These are phyloP conservation scores for Solanum peruvianum DNA, from an alignment of 257 asterid genomes.

Conservation along the genomic window DNA sequence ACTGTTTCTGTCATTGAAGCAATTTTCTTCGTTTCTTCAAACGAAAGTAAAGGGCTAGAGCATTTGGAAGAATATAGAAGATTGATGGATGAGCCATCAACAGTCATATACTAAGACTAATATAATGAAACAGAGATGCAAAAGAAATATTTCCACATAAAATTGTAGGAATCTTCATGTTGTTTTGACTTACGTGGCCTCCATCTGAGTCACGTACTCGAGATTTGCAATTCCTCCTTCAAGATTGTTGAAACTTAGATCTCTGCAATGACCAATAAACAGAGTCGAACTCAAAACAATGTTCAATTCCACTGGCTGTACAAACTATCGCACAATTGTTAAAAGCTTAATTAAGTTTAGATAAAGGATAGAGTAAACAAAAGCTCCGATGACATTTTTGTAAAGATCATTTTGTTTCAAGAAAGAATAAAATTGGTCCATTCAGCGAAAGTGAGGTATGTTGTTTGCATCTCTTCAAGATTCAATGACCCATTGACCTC, in stretches of 20 bases:
- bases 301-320: neutral
- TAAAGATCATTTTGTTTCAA: neutral
- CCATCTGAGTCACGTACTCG: neutral
- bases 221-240: conserved; percentile 37
- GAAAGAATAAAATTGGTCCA: neutral
- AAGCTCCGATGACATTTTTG: neutral
- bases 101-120: neutral
- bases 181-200: conserved; percentile 21
- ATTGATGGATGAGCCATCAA: neutral
- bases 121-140: neutral
- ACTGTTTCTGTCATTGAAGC: neutral
- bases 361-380: neutral
- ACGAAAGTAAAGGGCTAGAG: neutral
- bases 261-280: conserved; percentile 23
- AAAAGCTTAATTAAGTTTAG: neutral
- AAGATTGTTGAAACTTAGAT: conserved; percentile 51
- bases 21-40: neutral
- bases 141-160: neutral
- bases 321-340: neutral
- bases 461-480: neutral
- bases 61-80: neutral
- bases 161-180: neutral
- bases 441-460: neutral
- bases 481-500: neutral
- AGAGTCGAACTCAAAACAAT: neutral